Conservation (phyloP, 2,329 filamentous ascomycete species). For the Alternaria angustiovoidea region DNA sequence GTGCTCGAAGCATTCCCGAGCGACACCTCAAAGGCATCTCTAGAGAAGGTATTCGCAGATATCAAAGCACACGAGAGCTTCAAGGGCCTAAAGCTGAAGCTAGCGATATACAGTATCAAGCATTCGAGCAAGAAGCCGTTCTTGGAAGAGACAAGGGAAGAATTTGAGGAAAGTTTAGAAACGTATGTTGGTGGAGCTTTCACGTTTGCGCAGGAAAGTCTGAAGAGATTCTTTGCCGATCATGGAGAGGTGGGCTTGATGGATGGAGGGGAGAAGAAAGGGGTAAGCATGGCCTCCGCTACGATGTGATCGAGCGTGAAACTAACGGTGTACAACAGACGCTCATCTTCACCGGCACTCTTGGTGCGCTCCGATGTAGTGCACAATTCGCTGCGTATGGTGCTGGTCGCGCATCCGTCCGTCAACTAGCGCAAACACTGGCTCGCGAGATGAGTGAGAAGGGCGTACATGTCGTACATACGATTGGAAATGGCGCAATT, state of each 20-base stretch:
- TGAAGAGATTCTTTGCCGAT: constrained; percentile 62
- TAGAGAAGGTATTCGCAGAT: constrained; percentile 59
- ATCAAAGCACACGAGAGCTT: constrained; percentile 61
- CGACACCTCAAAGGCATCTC: constrained; percentile 58
- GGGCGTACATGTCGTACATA: constrained; percentile 67
- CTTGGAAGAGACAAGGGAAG: constrained; percentile 61
- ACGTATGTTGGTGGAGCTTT: constrained; percentile 65
- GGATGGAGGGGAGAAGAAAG: constrained; percentile 62
- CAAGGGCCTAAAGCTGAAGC: constrained; percentile 58
- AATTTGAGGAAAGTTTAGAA: constrained; percentile 56
- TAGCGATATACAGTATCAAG: constrained; percentile 66
- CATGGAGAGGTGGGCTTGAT: constrained; percentile 59
- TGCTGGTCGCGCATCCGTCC: constrained; percentile 60
- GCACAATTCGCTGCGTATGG: constrained; percentile 65
- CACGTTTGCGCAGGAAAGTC: constrained; percentile 62
- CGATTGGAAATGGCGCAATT: constrained; percentile 65
- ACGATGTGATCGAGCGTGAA: not conserved
- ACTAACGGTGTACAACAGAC: constrained; percentile 4
- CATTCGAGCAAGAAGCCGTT: constrained; percentile 64
- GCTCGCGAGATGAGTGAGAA: constrained; percentile 65
- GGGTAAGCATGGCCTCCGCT: constrained; percentile 35
- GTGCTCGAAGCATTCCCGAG: constrained; percentile 62
- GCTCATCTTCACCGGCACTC: constrained; percentile 53
- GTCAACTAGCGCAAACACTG: constrained; percentile 64
- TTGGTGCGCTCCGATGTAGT: constrained; percentile 63